Evolutionary conservation across 805 yeast species (phyloP).

Genomic region (Komagataella pastoris): DNA sequence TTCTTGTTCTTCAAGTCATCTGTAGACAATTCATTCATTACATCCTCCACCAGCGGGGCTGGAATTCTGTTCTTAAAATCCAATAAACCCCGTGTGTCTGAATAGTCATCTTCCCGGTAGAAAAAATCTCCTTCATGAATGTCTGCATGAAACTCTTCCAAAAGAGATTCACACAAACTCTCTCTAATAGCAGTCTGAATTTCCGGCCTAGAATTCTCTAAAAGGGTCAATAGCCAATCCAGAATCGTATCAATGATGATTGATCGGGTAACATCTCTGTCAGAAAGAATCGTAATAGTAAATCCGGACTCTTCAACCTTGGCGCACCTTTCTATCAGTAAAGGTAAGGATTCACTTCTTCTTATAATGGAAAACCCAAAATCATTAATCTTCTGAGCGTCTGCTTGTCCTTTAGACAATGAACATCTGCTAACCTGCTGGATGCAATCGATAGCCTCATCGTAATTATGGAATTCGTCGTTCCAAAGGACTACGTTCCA

Average conservation of each 20-base stretch:
- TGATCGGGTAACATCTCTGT: background rate
- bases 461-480: constrained; percentile 58
- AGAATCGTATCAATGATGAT: constrained; percentile 26
- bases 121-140: constrained; percentile 6
- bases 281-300: background rate
- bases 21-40: background rate
- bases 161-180: constrained; percentile 29
- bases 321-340: constrained; percentile 13
- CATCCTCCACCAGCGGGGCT: background rate
- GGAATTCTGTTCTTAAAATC: constrained; percentile 4
- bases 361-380: constrained; percentile 2
- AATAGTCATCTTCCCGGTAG: background rate
- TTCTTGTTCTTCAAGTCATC: constrained; percentile 11
- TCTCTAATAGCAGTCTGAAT: constrained; percentile 26
- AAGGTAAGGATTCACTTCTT: constrained; percentile 4
- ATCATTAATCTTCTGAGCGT: background rate
- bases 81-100: background rate
- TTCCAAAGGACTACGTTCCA: constrained; percentile 58
- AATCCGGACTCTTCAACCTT: constrained; percentile 22
- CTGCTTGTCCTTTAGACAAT: background rate
- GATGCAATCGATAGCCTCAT: constrained; percentile 38
- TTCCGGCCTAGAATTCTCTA: constrained; percentile 20
- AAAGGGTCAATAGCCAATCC: constrained; percentile 35
- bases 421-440: constrained; percentile 3
- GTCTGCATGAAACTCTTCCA: constrained; percentile 20